These are phyloP conservation scores for Penicillium mononematosum DNA, from an alignment of 495 filamentous ascomycete genomes.

Conservation along the genomic window DNA sequence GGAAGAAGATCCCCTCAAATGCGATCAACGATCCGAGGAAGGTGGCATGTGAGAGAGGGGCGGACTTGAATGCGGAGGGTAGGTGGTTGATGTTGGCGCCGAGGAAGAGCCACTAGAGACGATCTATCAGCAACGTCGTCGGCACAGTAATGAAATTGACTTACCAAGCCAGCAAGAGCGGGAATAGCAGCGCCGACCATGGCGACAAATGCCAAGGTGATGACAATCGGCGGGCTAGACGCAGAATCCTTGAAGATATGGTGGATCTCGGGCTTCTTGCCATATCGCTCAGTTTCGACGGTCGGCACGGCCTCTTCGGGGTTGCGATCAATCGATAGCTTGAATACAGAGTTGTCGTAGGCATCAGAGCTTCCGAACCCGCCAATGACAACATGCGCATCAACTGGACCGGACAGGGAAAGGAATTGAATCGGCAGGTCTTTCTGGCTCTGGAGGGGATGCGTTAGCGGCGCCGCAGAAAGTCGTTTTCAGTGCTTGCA, in stretches of 20 bases:
- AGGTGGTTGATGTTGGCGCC: slow-evolving; percentile 85
- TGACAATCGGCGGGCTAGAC: slow-evolving; percentile 74
- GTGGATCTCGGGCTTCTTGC: slow-evolving; percentile 78
- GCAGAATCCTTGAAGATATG: slow-evolving; percentile 85
- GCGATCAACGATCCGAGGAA: slow-evolving; percentile 83
- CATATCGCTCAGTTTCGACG: slow-evolving; percentile 69
- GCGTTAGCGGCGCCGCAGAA: slow-evolving; percentile 10
- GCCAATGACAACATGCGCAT: slow-evolving; percentile 76
- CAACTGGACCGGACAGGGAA: slow-evolving; percentile 59
- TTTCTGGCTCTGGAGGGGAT: slow-evolving; percentile 66
- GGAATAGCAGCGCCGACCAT: slow-evolving; percentile 71
- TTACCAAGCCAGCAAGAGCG: slow-evolving; percentile 66
- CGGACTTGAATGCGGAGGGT: slow-evolving; percentile 64
- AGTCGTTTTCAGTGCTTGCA: slow-evolving; percentile 24
- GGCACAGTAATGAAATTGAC: slow-evolving; percentile 27
- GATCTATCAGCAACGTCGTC: slow-evolving; percentile 16
- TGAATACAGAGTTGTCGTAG: slow-evolving; percentile 62
- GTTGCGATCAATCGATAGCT: slow-evolving; percentile 63
- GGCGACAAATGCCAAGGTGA: slow-evolving; percentile 74
- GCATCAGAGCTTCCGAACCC: slow-evolving; percentile 77
- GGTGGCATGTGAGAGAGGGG: slow-evolving; percentile 72
- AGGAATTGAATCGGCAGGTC: slow-evolving; percentile 87
- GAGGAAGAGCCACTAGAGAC: slow-evolving; percentile 66
- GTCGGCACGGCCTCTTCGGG: slow-evolving; percentile 56
- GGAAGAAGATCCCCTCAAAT: slow-evolving; percentile 88